A percentile compares a stretch with the other conserved stretches of the same genome.
These are phyloP conservation scores for Xylaria venustula DNA, from an alignment of 495 filamentous ascomycete genomes.

Conservation along the genomic window DNA sequence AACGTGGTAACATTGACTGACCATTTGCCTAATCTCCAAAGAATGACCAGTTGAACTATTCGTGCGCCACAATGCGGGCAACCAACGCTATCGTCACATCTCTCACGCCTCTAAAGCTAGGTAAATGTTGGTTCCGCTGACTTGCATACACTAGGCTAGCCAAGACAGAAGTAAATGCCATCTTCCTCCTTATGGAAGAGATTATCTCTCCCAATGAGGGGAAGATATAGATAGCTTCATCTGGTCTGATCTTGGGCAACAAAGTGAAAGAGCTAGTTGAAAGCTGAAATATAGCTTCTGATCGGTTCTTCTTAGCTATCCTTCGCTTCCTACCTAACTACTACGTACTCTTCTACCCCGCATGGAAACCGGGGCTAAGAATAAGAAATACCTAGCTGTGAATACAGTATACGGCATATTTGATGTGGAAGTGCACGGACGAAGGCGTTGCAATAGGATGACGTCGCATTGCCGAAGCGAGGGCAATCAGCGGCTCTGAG, in stretches of 20 bases:
- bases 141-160: conserved; percentile 1
- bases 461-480: conserved; percentile 15
- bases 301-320: background rate
- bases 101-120: background rate
- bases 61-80: background rate
- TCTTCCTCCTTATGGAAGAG: background rate
- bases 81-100: background rate
- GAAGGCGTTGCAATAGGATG: background rate
- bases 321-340: background rate
- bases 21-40: background rate
- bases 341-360: no score
- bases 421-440: background rate
- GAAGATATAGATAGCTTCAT: no score
- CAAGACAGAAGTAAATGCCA: background rate
- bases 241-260: no score
- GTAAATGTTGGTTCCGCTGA: background rate
- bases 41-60: background rate
- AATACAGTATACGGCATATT: background rate
- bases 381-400: background rate
- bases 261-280: background rate
- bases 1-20: no score
- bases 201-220: background rate
- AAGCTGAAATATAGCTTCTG: background rate
- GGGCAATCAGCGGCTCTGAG: conserved; percentile 12
- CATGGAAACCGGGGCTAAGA: conserved; percentile 1